Evolutionary conservation across 2,329 filamentous ascomycete genomes (phyloP).

Genomic region (Aspergillus aculeatinus): DNA sequence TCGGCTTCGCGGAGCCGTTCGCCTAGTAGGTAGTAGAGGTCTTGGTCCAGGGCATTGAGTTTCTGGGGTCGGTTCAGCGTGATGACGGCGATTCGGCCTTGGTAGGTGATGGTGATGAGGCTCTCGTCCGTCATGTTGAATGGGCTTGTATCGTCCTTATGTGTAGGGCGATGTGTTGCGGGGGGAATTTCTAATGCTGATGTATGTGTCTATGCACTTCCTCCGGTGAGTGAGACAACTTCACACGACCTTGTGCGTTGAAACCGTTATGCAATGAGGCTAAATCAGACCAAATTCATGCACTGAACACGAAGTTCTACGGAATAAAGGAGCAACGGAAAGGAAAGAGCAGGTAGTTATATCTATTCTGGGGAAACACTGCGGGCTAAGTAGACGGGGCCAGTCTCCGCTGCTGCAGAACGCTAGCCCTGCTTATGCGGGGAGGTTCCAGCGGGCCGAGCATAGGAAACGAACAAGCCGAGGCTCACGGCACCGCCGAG

Average conservation of each 20-base stretch:
- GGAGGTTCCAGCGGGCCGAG: constrained; percentile 18
- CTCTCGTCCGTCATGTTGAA: constrained; percentile 39
- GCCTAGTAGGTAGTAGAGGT: constrained; percentile 75
- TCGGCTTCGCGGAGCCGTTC: constrained; percentile 75
- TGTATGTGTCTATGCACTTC: background rate
- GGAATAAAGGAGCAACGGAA: background rate
- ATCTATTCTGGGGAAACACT: background rate
- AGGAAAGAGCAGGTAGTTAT: background rate
- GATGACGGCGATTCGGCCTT: constrained; percentile 73
- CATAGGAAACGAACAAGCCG: constrained; percentile 5
- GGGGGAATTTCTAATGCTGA: background rate
- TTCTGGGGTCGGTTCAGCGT: constrained; percentile 83
- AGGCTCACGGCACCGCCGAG: constrained; percentile 9
- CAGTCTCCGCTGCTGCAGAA: background rate
- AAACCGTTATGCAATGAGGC: too few relatives aligned
- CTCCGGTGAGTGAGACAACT: background rate
- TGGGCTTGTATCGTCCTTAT: background rate
- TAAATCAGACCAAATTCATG: too few relatives aligned
- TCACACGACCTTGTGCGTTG: too few relatives aligned
- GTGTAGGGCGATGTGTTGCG: background rate
- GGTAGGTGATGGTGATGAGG: constrained; percentile 60
- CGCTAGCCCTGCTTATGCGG: constrained; percentile 3
- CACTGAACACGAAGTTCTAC: too few relatives aligned
- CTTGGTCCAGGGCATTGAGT: constrained; percentile 75
- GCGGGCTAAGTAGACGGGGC: background rate